Evolutionary conservation across 202 grass and related monocot species (phyloP), one percentile per base, ranked within the genome.

Genomic region (Setaria italica): DNA sequence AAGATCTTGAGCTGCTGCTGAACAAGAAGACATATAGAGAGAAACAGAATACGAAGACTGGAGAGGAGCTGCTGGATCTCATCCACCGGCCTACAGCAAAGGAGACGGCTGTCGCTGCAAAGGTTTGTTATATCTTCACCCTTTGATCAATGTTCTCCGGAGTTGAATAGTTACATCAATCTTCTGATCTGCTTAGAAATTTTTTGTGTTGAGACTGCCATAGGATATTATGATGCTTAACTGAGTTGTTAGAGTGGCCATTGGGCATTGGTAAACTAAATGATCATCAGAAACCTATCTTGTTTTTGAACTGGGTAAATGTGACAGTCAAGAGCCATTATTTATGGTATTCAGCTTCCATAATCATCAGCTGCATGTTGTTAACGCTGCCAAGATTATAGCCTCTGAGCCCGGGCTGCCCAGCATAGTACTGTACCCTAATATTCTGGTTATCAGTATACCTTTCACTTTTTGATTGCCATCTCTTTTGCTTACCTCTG

Each of bases 11-110:
- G 65, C 63, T 84, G 77, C 83, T 99, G 77, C 82, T 99, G 46
- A 99, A 91, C 74, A 96, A 92, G 83, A 99, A 96, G 80, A 90
- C 93, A 37, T 99, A 95, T 68, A 99, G 58, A 82, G 97, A 99
- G 87, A 92, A 91, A 82, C 93, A 96, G 87, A 92, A 96, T 76
- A 91, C 88, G 1, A 99, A 94, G 89, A 99, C 97, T 17, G 97
- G 97, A 72, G 97, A 99, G 88, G 97, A 99, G 81, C 92, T 99
- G 85, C 87, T 99, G 83, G 97, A 99, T 92, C 94, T 99, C 54
- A 99, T 99, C 85, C 97, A 99, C 87, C 75, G 97, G 14, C 97
- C 97, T 47, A 99, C 97, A 0, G 97, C 97, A 47, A 99, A 72
- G 82, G 97, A 99, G 80, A 99, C 94, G 0, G 97, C 97, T 65